Percentiles rank a stretch among this genome's conserved stretches.
phyloP scores from a whole-genome alignment of 2,329 filamentous ascomycete genomes.

The Macrophomina phaseolina region DNA sequence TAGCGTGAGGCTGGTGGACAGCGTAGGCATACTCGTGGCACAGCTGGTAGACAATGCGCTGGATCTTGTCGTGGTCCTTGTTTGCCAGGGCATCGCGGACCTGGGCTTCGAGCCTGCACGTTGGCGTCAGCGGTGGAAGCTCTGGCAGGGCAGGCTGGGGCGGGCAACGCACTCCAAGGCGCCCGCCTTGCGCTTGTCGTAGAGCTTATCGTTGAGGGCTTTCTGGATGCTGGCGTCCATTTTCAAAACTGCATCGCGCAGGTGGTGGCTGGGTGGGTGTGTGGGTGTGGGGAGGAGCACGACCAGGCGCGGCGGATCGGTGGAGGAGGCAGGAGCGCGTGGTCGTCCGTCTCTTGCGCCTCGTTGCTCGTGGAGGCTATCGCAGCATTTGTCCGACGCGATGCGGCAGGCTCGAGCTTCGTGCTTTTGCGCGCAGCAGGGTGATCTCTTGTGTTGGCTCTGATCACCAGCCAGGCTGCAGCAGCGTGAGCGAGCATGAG shows the following conservation, averaged over 20 bases:
- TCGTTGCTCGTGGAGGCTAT: conserved; percentile 3
- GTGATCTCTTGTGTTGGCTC: conserved; percentile 10
- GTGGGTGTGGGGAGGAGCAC: conserved; percentile 4
- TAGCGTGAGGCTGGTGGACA: conserved; percentile 92
- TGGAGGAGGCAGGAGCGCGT: not conserved
- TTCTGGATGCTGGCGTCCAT: conserved; percentile 94
- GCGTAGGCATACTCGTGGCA: conserved; percentile 98
- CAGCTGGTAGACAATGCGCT: conserved; percentile 90
- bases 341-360: conserved; percentile 17
- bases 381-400: conserved; percentile 25
- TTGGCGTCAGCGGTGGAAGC: conserved; percentile 27
- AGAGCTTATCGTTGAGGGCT: conserved; percentile 95
- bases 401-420: conserved; percentile 1
- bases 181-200: conserved; percentile 96
- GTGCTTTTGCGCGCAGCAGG: not conserved
- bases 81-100: conserved; percentile 82
- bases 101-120: conserved; percentile 78
- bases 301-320: conserved; percentile 12
- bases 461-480: not conserved
- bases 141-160: not conserved
- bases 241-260: conserved; percentile 29
- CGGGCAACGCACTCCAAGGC: conserved; percentile 80
- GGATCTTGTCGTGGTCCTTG: conserved; percentile 80
- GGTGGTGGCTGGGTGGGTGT: conserved; percentile 17
- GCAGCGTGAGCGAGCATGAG: conserved; percentile 6